Evolutionary conservation across 148 eudicot species (phyloP).

Genomic region (Mesembryanthemum crystallinum): DNA sequence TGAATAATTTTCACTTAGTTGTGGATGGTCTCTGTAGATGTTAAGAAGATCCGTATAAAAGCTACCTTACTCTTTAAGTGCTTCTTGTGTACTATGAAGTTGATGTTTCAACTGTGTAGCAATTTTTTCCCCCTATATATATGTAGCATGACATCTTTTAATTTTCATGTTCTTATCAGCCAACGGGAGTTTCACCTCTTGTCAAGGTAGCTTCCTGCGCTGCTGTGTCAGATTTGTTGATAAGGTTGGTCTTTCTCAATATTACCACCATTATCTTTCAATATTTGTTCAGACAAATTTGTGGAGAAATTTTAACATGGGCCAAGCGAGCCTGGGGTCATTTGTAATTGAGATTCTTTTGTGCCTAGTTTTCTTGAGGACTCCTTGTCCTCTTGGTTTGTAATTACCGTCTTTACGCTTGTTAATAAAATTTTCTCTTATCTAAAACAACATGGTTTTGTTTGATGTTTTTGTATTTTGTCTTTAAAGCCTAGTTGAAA

Average conservation of each 20-base stretch:
- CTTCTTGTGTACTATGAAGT: neutral
- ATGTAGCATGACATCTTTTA: neutral
- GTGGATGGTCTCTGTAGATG: neutral
- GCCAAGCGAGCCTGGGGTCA: too few relatives aligned
- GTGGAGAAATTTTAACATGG: too few relatives aligned
- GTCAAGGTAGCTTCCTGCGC: conserved; percentile 83
- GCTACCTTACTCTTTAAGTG: neutral
- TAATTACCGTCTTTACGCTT: too few relatives aligned
- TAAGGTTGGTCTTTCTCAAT: conserved; percentile 50
- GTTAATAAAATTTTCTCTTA: too few relatives aligned
- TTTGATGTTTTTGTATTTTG: too few relatives aligned
- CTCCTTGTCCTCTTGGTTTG: too few relatives aligned
- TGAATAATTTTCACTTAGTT: neutral
- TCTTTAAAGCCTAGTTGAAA: too few relatives aligned
- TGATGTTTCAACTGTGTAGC: neutral
- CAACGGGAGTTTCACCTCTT: conserved; percentile 59
- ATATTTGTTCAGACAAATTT: neutral
- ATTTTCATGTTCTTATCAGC: conserved; percentile 38
- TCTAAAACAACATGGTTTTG: too few relatives aligned
- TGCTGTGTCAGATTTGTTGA: conserved; percentile 71
- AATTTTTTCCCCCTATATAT: too few relatives aligned
- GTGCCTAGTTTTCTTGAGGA: neutral
- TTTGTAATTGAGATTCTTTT: neutral
- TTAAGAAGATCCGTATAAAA: neutral
- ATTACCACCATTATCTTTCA: neutral